Percentiles rank a stretch among this genome's conserved stretches.
These are phyloP conservation scores for Diaporthe batatas DNA, from an alignment of 2,329 filamentous ascomycete species.

Conservation along the genomic window DNA sequence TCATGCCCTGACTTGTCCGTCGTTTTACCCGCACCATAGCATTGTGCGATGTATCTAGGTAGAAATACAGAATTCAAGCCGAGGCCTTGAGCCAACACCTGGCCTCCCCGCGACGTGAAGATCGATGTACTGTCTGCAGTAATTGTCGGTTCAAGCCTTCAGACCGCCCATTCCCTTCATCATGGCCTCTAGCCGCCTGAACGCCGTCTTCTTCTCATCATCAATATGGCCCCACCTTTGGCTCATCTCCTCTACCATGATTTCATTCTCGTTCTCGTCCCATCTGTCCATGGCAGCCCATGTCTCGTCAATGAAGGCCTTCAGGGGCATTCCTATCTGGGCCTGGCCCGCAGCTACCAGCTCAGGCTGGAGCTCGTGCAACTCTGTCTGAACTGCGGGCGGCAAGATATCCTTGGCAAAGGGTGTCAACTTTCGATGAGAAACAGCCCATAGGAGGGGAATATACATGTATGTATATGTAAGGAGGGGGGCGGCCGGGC, in stretches of 20 bases:
- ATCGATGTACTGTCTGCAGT: too few species aligned
- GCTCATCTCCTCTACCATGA: conserved; percentile 42
- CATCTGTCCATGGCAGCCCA: conserved; percentile 58
- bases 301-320: conserved; percentile 55
- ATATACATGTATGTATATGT: not conserved
- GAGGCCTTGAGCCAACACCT: conserved; percentile 28
- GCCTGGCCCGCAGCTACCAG: conserved; percentile 50
- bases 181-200: conserved; percentile 36
- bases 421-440: not conserved
- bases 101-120: not conserved
- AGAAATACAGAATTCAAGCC: conserved; percentile 41
- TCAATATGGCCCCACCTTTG: conserved; percentile 42
- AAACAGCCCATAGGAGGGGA: not conserved
- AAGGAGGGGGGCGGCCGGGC: too few species aligned
- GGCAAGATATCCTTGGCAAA: conserved; percentile 57
- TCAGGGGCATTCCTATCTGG: conserved; percentile 49
- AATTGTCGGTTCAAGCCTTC: not conserved
- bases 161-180: conserved; percentile 6
- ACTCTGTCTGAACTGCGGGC: conserved; percentile 61
- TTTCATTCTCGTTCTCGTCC: conserved; percentile 54
- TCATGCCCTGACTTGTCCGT: conserved; percentile 16
- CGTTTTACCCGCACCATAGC: conserved; percentile 28
- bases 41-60: conserved; percentile 38
- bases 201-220: conserved; percentile 43
- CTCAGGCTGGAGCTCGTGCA: conserved; percentile 59